Percentiles rank a stretch among this genome's conserved stretches.
Conservation (phyloP, 441 rosid species). For the Gossypium schwendimanii region DNA sequence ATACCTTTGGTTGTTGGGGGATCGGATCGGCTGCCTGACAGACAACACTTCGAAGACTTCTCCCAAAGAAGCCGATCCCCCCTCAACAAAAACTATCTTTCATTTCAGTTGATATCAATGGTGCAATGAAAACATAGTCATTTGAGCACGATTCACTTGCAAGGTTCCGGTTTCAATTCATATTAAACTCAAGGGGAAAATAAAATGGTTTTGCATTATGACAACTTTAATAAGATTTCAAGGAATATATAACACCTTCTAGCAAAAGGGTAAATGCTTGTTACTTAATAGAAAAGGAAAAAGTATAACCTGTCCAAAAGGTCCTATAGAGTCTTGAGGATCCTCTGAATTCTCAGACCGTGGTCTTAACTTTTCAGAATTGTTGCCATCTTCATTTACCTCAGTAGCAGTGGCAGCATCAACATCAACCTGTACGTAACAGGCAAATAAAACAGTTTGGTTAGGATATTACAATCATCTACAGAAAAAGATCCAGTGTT, state of each 20-base stretch:
- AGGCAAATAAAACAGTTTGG: background rate
- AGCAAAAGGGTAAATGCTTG: background rate
- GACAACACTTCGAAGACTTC: too few species aligned
- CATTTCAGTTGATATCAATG: background rate
- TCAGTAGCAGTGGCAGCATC: slow-evolving; percentile 4
- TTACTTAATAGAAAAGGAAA: background rate
- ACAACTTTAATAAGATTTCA: too few species aligned
- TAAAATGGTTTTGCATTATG: background rate
- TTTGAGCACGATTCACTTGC: background rate
- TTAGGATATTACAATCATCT: slow-evolving; percentile 6
- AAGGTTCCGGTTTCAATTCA: background rate
- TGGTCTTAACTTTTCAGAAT: slow-evolving; percentile 11
- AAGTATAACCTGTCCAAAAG: slow-evolving; percentile 45
- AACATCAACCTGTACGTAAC: slow-evolving; percentile 20
- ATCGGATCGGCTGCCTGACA: too few species aligned
- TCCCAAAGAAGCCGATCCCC: too few species aligned
- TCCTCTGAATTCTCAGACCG: background rate
- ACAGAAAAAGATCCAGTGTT: slow-evolving; percentile 2
- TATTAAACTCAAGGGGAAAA: background rate
- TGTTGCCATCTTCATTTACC: slow-evolving; percentile 25
- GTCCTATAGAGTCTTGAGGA: slow-evolving; percentile 27
- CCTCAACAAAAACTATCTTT: background rate
- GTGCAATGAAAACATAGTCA: background rate
- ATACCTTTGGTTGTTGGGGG: too few species aligned
- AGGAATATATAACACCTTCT: background rate